Conservation (phyloP, 2,329 filamentous ascomycete genomes). For the Claviceps purpurea region DNA sequence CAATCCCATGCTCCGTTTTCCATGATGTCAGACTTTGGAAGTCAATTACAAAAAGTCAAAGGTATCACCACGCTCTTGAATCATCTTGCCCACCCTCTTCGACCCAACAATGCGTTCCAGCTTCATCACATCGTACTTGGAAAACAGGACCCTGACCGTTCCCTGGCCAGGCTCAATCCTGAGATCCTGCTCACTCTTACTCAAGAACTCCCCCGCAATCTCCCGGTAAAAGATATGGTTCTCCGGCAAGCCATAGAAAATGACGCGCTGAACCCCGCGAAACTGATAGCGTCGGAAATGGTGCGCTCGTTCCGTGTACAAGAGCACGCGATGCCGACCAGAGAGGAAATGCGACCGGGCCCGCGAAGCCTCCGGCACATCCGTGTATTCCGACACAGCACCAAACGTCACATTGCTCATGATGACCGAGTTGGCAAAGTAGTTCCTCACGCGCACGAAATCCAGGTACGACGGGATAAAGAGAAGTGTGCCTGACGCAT, state of each 20-base stretch:
- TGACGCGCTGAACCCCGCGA: conserved; percentile 66
- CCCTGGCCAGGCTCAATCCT: conserved; percentile 45
- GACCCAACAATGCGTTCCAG: conserved; percentile 79
- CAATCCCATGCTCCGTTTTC: neutral
- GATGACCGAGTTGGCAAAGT: conserved; percentile 61
- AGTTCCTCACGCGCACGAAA: conserved; percentile 86
- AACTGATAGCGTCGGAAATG: conserved; percentile 86
- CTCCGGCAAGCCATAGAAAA: conserved; percentile 84
- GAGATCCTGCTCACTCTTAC: conserved; percentile 42
- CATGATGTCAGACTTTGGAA: too few relatives aligned
- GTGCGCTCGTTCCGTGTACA: conserved; percentile 93
- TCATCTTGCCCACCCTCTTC: conserved; percentile 69
- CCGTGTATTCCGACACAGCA: conserved; percentile 77
- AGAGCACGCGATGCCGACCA: conserved; percentile 66
- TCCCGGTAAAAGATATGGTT: conserved; percentile 74
- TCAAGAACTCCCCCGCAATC: conserved; percentile 55
- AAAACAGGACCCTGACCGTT: conserved; percentile 55
- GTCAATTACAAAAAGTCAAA: conserved; percentile 72
- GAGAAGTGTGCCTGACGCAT: conserved; percentile 58
- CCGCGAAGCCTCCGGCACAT: conserved; percentile 63
- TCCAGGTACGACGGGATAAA: conserved; percentile 92
- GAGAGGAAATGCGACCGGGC: conserved; percentile 78
- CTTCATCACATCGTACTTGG: conserved; percentile 78
- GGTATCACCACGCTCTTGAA: conserved; percentile 71
- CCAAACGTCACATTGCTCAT: conserved; percentile 48